These are phyloP conservation scores for Xylaria telfairii DNA, from an alignment of 495 filamentous ascomycete genomes.

Conservation along the genomic window DNA sequence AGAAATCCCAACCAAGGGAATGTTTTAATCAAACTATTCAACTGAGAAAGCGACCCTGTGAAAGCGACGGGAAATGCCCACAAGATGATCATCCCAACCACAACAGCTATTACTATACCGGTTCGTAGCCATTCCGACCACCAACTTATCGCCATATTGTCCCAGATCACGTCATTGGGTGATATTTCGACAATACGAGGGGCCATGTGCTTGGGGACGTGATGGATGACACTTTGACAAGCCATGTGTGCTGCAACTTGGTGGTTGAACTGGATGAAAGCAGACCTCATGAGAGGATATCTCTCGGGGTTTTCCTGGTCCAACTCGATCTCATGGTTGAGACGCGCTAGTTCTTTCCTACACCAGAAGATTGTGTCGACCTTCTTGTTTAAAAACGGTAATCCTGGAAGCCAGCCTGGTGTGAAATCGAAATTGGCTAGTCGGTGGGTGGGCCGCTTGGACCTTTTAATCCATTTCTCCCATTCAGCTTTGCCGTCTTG, in stretches of 20 bases:
- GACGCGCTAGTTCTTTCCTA: slow-evolving; percentile 81
- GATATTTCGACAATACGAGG: slow-evolving; percentile 92
- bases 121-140: slow-evolving; percentile 87
- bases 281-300: slow-evolving; percentile 95
- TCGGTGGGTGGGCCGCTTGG: slow-evolving; percentile 85
- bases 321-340: slow-evolving; percentile 91
- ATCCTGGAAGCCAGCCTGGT: slow-evolving; percentile 73
- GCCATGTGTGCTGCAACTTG: slow-evolving; percentile 99
- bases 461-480: slow-evolving; percentile 79
- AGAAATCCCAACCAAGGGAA: slow-evolving; percentile 78
- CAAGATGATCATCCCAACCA: slow-evolving; percentile 78
- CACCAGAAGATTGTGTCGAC: slow-evolving; percentile 95
- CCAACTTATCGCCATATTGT: slow-evolving; percentile 97
- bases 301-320: slow-evolving; percentile 87
- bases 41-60: slow-evolving; percentile 79
- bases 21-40: slow-evolving; percentile 68
- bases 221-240: slow-evolving; percentile 89
- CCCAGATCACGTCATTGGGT: slow-evolving; percentile 93
- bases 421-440: slow-evolving; percentile 77
- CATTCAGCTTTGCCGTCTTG: slow-evolving; percentile 77
- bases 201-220: slow-evolving; percentile 92
- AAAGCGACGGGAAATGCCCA: slow-evolving; percentile 94
- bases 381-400: slow-evolving; percentile 85
- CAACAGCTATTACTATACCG: slow-evolving; percentile 66
- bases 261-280: slow-evolving; percentile 98